Percentiles rank a stretch among this genome's conserved stretches.
These are phyloP conservation scores for Urochloa ruziziensis DNA, from an alignment of 176 grass and related monocot genomes.

Conservation along the genomic window DNA sequence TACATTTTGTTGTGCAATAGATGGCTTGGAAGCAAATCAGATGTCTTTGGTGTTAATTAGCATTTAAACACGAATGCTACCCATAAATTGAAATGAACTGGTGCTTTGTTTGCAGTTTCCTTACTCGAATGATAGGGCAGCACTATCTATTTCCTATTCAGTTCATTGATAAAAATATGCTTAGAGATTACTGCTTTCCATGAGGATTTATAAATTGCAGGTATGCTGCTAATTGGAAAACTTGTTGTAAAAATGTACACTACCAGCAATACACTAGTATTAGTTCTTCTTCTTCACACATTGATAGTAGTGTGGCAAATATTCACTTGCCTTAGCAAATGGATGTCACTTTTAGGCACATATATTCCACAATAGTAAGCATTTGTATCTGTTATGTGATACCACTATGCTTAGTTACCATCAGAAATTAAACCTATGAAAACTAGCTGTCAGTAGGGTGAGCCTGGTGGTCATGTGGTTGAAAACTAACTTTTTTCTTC, in stretches of 20 bases:
- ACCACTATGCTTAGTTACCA: not conserved
- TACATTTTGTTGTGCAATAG: constrained; percentile 8
- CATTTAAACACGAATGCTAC: not conserved
- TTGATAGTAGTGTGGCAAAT: not conserved
- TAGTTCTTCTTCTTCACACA: not conserved
- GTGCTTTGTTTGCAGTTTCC: not conserved
- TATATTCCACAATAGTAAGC: not conserved
- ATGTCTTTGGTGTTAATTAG: not conserved
- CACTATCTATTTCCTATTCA: not conserved
- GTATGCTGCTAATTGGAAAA: not conserved
- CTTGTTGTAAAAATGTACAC: not conserved
- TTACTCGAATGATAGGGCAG: not conserved
- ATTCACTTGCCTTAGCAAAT: not conserved
- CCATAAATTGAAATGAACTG: not conserved
- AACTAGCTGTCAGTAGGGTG: no score
- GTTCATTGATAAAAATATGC: not conserved
- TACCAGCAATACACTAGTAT: not conserved
- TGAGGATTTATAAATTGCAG: not conserved
- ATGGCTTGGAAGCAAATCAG: not conserved
- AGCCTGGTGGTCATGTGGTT: no score
- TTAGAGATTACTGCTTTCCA: not conserved
- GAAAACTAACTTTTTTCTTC: no score
- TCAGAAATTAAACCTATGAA: not conserved
- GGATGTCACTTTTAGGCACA: not conserved
- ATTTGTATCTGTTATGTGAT: not conserved